Conservation (phyloP, 345 rosid species). For the Brassica juncea region DNA sequence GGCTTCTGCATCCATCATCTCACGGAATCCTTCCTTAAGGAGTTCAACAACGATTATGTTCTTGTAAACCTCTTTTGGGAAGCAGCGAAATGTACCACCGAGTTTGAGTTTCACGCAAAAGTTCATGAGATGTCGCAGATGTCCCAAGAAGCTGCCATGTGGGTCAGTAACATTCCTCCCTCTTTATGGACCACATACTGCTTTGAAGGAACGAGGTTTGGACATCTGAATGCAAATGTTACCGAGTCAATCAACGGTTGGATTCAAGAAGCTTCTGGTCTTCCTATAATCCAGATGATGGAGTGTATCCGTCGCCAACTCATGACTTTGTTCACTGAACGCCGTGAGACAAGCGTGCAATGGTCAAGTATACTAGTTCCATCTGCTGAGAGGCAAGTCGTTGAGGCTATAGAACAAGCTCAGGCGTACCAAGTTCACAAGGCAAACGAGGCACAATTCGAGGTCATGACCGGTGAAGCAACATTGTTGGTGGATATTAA, state of each 20-base stretch:
- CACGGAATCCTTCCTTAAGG: slow-evolving; percentile 67
- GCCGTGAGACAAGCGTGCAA: slow-evolving; percentile 81
- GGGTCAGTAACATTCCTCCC: slow-evolving; percentile 79
- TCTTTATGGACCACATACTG: slow-evolving; percentile 83
- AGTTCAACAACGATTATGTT: slow-evolving; percentile 68
- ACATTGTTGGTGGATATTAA: slow-evolving; percentile 66
- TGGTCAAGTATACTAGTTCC: slow-evolving; percentile 89
- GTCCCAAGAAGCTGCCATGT: slow-evolving; percentile 81
- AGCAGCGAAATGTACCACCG: slow-evolving; percentile 83
- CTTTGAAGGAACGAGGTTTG: slow-evolving; percentile 85
- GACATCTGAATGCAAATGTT: slow-evolving; percentile 82
- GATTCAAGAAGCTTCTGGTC: slow-evolving; percentile 83
- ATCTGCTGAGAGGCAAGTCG: slow-evolving; percentile 73
- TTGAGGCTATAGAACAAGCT: slow-evolving; percentile 70
- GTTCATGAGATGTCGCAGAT: slow-evolving; percentile 72
- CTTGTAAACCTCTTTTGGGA: slow-evolving; percentile 90
- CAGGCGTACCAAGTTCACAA: slow-evolving; percentile 67
- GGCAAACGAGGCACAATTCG: slow-evolving; percentile 70
- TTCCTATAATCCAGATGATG: slow-evolving; percentile 95
- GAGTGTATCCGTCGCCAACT: slow-evolving; percentile 87
- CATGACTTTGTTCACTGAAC: slow-evolving; percentile 86
- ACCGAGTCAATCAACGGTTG: slow-evolving; percentile 75
- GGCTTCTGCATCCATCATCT: slow-evolving; percentile 90
- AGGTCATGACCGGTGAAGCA: slow-evolving; percentile 68
- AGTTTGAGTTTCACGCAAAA: slow-evolving; percentile 70